Conservation (phyloP, 208 protist species). For the Leishmania turanica region DNA sequence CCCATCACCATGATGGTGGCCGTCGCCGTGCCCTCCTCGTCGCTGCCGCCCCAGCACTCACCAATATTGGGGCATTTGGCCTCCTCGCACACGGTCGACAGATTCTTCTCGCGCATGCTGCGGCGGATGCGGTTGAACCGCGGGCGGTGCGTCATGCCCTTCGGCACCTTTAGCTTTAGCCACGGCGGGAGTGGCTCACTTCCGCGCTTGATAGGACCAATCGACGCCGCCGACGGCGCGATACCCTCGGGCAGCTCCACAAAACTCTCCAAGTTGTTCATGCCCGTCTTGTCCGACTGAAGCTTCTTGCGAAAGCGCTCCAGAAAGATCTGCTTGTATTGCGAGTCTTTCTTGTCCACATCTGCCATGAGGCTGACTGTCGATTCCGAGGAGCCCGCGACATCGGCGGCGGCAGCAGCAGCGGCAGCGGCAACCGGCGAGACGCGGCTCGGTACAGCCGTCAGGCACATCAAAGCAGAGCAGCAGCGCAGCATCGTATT, state of each 20-base stretch:
- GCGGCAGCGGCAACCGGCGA: constrained; percentile 24
- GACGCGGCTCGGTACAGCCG: constrained; percentile 7
- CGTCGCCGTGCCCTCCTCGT: constrained; percentile 89
- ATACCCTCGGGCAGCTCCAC: constrained; percentile 76
- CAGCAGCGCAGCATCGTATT: constrained; percentile 26
- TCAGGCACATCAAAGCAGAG: constrained; percentile 24
- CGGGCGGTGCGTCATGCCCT: constrained; percentile 74
- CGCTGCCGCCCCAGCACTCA: constrained; percentile 97
- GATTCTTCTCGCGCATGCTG: constrained; percentile 84
- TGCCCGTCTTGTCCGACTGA: constrained; percentile 63
- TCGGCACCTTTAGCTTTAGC: constrained; percentile 92
- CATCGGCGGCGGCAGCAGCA: constrained; percentile 14
- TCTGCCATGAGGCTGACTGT: constrained; percentile 32
- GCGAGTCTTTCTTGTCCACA: constrained; percentile 43
- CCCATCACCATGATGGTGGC: constrained; percentile 99
- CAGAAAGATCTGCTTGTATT: constrained; percentile 77
- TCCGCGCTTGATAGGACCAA: constrained; percentile 83
- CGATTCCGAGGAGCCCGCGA: neutral
- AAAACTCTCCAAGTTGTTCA: constrained; percentile 80
- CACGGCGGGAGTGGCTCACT: constrained; percentile 89
- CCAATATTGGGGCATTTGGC: constrained; percentile 99
- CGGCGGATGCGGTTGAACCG: constrained; percentile 84
- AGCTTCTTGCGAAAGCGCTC: constrained; percentile 77
- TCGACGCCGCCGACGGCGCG: constrained; percentile 54
- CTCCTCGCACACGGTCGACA: constrained; percentile 93